A percentile compares a stretch with the other conserved stretches of the same genome.
phyloP scores from a whole-genome alignment of 2,329 filamentous ascomycete species.

The Colletotrichum sp. region DNA sequence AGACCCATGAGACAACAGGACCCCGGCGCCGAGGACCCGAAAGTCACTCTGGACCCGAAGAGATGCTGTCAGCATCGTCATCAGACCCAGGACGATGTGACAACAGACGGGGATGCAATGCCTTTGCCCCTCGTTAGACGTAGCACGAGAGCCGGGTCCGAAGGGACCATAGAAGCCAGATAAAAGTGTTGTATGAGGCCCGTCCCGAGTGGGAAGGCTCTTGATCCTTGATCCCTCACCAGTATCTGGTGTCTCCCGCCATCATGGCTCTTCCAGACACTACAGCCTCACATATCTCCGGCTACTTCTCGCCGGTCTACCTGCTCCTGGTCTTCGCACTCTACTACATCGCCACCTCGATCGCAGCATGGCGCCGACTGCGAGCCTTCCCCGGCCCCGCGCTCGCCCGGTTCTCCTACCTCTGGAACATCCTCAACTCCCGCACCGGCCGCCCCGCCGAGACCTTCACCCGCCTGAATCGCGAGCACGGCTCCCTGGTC shows the following conservation, averaged over 20 bases:
- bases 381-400: constrained; percentile 4
- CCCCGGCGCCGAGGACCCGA: background rate
- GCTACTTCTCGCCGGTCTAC: background rate
- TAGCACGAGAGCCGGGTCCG: background rate
- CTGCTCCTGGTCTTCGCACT: constrained; percentile 3
- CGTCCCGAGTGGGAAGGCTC: background rate
- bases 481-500: constrained; percentile 20
- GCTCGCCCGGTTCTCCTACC: constrained; percentile 15
- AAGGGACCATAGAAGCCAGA: background rate
- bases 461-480: constrained; percentile 4
- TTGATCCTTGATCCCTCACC: background rate
- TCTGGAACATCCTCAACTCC: constrained; percentile 16
- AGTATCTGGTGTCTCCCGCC: background rate
- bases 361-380: constrained; percentile 30
- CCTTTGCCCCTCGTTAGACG: background rate
- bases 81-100: background rate
- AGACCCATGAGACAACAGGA: background rate
- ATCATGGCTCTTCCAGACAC: background rate
- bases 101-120: background rate
- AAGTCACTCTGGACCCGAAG: background rate
- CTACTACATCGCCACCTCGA: constrained; percentile 23
- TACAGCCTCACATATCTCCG: background rate
- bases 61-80: background rate
- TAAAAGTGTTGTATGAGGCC: background rate
- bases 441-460: constrained; percentile 2